Percentiles rank a stretch among this genome's conserved stretches.
These are phyloP conservation scores for Mimosa pudica DNA, from an alignment of 306 rosid species.

Conservation along the genomic window DNA sequence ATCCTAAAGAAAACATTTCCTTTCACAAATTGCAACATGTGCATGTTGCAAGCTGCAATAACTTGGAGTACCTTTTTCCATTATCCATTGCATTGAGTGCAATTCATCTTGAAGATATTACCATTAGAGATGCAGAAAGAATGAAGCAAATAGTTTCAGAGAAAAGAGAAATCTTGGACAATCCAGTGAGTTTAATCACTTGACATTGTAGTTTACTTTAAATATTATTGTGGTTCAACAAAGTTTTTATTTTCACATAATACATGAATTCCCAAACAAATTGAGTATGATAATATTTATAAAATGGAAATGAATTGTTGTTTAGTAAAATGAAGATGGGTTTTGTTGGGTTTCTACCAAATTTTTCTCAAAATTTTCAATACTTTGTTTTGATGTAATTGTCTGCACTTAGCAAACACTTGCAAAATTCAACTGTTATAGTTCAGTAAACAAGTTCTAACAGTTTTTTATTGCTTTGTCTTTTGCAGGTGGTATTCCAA, in stretches of 20 bases:
- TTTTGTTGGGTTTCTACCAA: no score
- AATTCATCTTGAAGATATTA: background rate
- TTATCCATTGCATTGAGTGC: background rate
- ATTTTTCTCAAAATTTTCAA: no score
- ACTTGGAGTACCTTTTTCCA: background rate
- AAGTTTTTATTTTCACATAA: background rate
- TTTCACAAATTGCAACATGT: background rate
- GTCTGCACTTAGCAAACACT: background rate
- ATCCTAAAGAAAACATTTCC: background rate
- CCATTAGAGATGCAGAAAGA: background rate
- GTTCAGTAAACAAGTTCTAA: no score
- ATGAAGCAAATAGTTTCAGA: background rate
- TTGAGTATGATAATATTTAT: no score
- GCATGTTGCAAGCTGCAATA: background rate
- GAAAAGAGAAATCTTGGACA: background rate
- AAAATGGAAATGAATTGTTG: no score
- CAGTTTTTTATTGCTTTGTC: no score
- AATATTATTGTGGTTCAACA: no score
- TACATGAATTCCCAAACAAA: background rate
- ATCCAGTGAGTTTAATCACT: background rate
- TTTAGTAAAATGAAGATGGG: no score
- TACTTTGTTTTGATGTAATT: background rate
- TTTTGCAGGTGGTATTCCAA: background rate
- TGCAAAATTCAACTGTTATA: no score
- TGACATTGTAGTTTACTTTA: background rate